Base-by-base conservation (phyloP, 805 yeast genomes). In the Ogataea sp. region DNA sequence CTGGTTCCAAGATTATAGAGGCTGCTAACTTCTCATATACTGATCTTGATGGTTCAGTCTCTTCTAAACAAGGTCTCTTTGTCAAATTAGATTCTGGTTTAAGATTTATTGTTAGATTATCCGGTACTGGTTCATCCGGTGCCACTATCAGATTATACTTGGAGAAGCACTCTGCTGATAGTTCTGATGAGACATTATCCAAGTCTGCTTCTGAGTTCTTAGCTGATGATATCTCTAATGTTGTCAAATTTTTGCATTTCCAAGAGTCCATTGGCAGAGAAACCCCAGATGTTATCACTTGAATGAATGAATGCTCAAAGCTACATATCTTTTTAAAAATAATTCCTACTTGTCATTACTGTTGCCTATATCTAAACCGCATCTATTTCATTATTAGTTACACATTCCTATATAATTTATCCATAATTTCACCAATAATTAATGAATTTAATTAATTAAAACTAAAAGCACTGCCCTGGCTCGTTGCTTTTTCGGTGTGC, bases 111-210 rank as follows among this genome's bases (percentile, higher is more conserved):
- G 83, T 87, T 39, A 81, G 98, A 62, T 71, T 93, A 47, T 87
- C 96, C 0, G 98, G 98, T 41, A 90, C 98, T 2, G 98, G 98
- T 14, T 88, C 97, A 2, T 81, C 95, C 2, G 98, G 98, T 36
- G 97, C 98, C 17, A 90, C 98, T 6, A 88, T 93, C 43, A 78
- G 98, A 62, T 70, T 90, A 50, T 90, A 90, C 65, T 66, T 90
- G 56, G 97, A 90, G 64, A 82, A 80, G 61, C 87, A 83, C 65
- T 77, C 84, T 20, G 50, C 61, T 35, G 93, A 86, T 54, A 52
- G 61, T 37, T 45, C 73, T 16, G 70, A 70, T 31, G 75, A 71
- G 53, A 57, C 49, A 9, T 49, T 65, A 44, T 53, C 52, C 6
- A 46, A 61, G 47, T 60, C 68, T 35, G 90, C 88, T 11, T 83